Base-by-base conservation (phyloP, 2,329 filamentous ascomycete species). In the Emmonsiellopsis sp. region DNA sequence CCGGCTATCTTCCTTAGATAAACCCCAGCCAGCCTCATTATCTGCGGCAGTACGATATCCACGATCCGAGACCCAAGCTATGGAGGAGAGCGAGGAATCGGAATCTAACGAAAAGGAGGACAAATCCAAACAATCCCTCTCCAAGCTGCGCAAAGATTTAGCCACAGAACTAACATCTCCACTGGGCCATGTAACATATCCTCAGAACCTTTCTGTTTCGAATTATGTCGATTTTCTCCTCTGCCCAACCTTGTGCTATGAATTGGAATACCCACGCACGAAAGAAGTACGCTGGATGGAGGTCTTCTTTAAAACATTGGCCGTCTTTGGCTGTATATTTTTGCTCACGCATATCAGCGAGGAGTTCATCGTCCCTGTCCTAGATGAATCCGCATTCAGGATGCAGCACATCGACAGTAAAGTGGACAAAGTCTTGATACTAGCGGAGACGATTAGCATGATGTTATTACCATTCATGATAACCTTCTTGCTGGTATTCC, bases 381-480 rank as follows among this genome's bases (percentile, higher is more conserved):
- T 97, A 53, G 79, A 81, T 59, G 87, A 92, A 57, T 88, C 89
- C 13, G 77, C 78, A n/a, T 59, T 70, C 46, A 74, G 76, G 32
- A 70, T 86, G 2, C 73, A 79, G 46, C 59, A 67, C 16, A 70
- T 75, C 7, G 64, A 65, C 16, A 76, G 77, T 41, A 66, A 76
- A 31, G 72, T 79, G 1, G 93, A 97, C 58, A 82, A 81, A 53
- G 77, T 83, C 2, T 80, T 98, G 55, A 84, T 96, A 59, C 79
- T 98, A 26, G 83, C 87, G 31, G 93, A 97, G 76, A 90, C 87
- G 11, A 91, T 95, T 65, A 92, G 87, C 54, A 84, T 88, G 77
- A 82, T 98, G 15, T 80, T 98, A 20, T 97, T 96, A 71, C 93
- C 93, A 2, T 98, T 97, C 70, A 96, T 96, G 89, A 79, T 97